These are phyloP conservation scores for Fusarium piperis DNA, from an alignment of 2,329 filamentous ascomycete genomes.

Conservation along the genomic window DNA sequence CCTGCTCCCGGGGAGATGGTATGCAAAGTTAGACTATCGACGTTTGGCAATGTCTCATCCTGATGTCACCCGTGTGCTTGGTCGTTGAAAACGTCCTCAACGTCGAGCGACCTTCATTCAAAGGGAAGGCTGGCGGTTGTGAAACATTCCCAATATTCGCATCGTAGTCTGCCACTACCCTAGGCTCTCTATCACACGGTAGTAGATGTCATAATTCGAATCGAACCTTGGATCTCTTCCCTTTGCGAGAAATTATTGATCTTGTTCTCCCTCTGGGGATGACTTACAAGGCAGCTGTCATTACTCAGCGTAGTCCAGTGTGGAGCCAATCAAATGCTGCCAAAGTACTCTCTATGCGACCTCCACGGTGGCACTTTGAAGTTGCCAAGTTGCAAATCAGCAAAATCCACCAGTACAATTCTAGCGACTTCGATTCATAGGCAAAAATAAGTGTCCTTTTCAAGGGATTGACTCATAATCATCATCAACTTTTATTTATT, in stretches of 20 bases:
- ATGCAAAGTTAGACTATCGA: background rate
- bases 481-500: background rate
- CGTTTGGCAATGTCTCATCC: slow-evolving; percentile 5
- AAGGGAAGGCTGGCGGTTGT: slow-evolving; percentile 20
- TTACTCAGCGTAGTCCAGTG: slow-evolving; percentile 26
- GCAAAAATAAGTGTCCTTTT: slow-evolving; percentile 38
- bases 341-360: slow-evolving; percentile 23
- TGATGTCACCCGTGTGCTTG: slow-evolving; percentile 5
- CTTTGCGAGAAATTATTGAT: background rate
- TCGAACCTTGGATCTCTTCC: background rate
- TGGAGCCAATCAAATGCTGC: slow-evolving; percentile 35
- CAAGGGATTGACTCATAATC: slow-evolving; percentile 34
- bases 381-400: slow-evolving; percentile 41
- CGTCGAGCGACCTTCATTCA: slow-evolving; percentile 2
- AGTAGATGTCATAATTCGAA: background rate
- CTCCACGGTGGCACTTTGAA: slow-evolving; percentile 20
- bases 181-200: background rate
- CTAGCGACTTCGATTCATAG: slow-evolving; percentile 41
- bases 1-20: background rate
- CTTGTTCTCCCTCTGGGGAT: background rate
- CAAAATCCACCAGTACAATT: slow-evolving; percentile 18
- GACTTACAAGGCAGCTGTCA: slow-evolving; percentile 9
- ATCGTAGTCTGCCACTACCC: background rate
- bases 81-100: slow-evolving; percentile 10
- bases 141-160: slow-evolving; percentile 29